Conservation (phyloP, 306 rosid genomes). For the Rosa multiflora region DNA sequence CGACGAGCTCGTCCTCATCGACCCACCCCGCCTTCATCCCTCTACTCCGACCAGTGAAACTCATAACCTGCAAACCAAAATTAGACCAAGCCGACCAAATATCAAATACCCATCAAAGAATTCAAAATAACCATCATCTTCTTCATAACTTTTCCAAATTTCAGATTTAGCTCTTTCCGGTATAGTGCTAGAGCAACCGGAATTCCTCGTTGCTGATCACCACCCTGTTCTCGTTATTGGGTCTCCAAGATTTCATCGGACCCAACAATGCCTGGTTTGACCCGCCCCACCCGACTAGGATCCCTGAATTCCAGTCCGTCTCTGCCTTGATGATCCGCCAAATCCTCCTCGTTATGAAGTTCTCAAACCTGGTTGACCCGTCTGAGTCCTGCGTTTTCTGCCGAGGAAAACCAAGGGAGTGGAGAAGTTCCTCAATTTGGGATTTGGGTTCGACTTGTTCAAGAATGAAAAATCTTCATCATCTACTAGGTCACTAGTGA, state of each 20-base stretch:
- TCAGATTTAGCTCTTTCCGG: too few relatives aligned
- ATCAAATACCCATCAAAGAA: neutral
- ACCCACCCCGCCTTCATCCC: conserved; percentile 31
- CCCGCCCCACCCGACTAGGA: neutral
- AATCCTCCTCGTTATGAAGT: conserved; percentile 56
- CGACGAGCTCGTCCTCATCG: conserved; percentile 80
- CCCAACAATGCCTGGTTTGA: conserved; percentile 52
- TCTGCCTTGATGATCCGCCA: conserved; percentile 55
- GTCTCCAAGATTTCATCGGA: conserved; percentile 59
- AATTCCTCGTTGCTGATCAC: conserved; percentile 32
- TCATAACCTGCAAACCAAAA: too few relatives aligned
- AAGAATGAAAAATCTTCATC: too few relatives aligned
- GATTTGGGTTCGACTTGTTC: too few relatives aligned
- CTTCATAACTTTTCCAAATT: neutral
- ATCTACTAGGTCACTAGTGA: too few relatives aligned
- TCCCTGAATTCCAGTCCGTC: conserved; percentile 45
- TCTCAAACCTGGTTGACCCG: conserved; percentile 57
- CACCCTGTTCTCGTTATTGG: conserved; percentile 38
- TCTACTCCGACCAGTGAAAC: too few relatives aligned
- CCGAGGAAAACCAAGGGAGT: conserved; percentile 1
- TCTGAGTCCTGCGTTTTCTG: conserved; percentile 78
- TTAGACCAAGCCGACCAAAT: too few relatives aligned
- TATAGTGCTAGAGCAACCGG: neutral
- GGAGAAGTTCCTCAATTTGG: too few relatives aligned
- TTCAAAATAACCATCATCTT: conserved; percentile 15